Evolutionary conservation across 257 asterid species (phyloP).

Genomic region (Echites panduratus): DNA sequence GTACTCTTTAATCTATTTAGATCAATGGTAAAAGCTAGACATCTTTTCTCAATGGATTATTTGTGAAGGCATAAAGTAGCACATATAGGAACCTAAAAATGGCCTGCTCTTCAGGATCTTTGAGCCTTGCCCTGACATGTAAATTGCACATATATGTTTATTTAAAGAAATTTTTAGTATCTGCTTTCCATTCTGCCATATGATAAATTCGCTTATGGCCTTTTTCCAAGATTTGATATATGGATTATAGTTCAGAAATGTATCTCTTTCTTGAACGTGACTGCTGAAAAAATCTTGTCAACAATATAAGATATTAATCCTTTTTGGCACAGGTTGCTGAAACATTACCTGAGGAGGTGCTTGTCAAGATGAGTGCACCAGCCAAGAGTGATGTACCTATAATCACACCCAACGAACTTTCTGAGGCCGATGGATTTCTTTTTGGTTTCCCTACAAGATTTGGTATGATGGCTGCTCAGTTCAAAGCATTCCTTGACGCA

Average conservation of each 20-base stretch:
- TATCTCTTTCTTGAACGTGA: conserved; percentile 1
- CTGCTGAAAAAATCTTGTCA: conserved; percentile 2
- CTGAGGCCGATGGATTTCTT: conserved; percentile 68
- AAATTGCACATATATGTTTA: neutral
- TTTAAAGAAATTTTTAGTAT: neutral
- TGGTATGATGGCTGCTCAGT: conserved; percentile 87
- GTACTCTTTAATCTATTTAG: neutral
- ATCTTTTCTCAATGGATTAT: neutral
- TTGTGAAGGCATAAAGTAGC: neutral
- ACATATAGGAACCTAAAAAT: neutral
- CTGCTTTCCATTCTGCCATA: neutral
- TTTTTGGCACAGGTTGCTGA: conserved; percentile 54
- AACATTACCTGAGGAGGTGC: conserved; percentile 62
- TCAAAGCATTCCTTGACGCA: conserved; percentile 79
- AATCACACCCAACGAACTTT: conserved; percentile 53
- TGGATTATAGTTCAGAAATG: neutral
- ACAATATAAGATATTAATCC: neutral
- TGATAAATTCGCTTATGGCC: neutral
- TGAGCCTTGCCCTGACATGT: neutral
- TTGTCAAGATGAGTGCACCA: conserved; percentile 77
- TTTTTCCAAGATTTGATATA: neutral
- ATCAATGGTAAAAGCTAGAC: neutral
- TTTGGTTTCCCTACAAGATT: conserved; percentile 84
- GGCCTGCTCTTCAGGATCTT: neutral
- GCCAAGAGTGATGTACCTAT: conserved; percentile 57